Evolutionary conservation across 305 asterid genomes (phyloP).

Genomic region (Euphrasia arctica): DNA sequence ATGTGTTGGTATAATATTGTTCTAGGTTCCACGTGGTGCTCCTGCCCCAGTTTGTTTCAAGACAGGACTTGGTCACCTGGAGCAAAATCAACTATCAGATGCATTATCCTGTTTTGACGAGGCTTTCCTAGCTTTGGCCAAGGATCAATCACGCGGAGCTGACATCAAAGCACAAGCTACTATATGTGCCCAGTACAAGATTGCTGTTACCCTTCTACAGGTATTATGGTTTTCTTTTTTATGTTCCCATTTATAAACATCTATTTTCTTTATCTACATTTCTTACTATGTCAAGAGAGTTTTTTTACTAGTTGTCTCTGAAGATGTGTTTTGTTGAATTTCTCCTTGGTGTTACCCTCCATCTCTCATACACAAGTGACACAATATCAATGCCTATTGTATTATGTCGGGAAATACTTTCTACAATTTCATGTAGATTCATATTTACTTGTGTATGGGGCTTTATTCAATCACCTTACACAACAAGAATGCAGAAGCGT

Average conservation of each 20-base stretch:
- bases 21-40: slow-evolving; percentile 98
- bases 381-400: too few relatives aligned
- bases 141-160: slow-evolving; percentile 99
- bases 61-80: slow-evolving; percentile 97
- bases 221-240: slow-evolving; percentile 37
- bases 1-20: slow-evolving; percentile 27
- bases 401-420: too few relatives aligned
- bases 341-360: too few relatives aligned
- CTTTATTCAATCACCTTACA: too few relatives aligned
- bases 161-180: slow-evolving; percentile 99
- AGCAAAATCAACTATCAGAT: slow-evolving; percentile 98
- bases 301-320: too few relatives aligned
- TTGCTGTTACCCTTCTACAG: slow-evolving; percentile 97
- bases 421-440: neutral
- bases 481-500: too few relatives aligned
- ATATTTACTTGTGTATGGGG: neutral
- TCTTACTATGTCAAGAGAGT: neutral
- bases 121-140: slow-evolving; percentile 95
- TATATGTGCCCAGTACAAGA: slow-evolving; percentile 98
- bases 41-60: slow-evolving; percentile 93
- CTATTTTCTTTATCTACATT: neutral
- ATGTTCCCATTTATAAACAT: slow-evolving; percentile 5
- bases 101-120: slow-evolving; percentile 98
- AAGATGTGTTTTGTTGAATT: too few relatives aligned
- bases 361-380: too few relatives aligned